A percentile compares a stretch with the other conserved stretches of the same genome.
Evolutionary conservation across 352 stramenopile genomes (phyloP).

Genomic region (Globisporangium splendens): DNA sequence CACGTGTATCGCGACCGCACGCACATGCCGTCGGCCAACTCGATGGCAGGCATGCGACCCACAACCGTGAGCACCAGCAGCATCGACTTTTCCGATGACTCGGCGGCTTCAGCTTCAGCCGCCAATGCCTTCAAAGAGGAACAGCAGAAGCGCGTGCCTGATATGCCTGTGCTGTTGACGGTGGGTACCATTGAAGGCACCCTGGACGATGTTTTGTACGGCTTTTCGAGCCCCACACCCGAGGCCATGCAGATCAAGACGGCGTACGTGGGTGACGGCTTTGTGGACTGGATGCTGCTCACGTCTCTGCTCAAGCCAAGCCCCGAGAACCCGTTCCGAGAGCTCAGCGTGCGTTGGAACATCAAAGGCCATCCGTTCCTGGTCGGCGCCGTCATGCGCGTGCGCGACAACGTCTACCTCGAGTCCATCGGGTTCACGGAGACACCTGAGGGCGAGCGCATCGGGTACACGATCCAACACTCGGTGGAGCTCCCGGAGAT

Average conservation of each 20-base stretch:
- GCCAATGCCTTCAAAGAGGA: background rate
- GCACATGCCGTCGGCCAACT: background rate
- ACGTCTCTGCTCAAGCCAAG: slow-evolving; percentile 30
- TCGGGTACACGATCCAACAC: slow-evolving; percentile 59
- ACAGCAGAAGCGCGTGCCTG: background rate
- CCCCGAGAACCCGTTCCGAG: slow-evolving; percentile 36
- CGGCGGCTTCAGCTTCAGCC: background rate
- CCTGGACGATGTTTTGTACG: slow-evolving; percentile 13
- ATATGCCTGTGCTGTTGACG: background rate
- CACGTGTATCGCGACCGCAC: slow-evolving; percentile 15
- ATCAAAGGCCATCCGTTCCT: slow-evolving; percentile 38
- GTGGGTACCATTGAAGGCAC: slow-evolving; percentile 7
- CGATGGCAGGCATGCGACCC: too few relatives aligned
- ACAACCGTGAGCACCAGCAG: background rate
- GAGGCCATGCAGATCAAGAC: slow-evolving; percentile 54
- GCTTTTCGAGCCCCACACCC: slow-evolving; percentile 17
- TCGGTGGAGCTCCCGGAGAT: slow-evolving; percentile 54
- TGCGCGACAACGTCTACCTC: slow-evolving; percentile 59
- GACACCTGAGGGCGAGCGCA: slow-evolving; percentile 34
- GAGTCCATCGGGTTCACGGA: slow-evolving; percentile 40
- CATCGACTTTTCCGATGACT: background rate
- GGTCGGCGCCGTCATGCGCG: slow-evolving; percentile 37
- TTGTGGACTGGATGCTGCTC: slow-evolving; percentile 44
- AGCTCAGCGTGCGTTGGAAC: slow-evolving; percentile 45
- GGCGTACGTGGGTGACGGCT: slow-evolving; percentile 45